Base-by-base conservation (phyloP, 495 filamentous ascomycete genomes). In the Aspergillus steynii region DNA sequence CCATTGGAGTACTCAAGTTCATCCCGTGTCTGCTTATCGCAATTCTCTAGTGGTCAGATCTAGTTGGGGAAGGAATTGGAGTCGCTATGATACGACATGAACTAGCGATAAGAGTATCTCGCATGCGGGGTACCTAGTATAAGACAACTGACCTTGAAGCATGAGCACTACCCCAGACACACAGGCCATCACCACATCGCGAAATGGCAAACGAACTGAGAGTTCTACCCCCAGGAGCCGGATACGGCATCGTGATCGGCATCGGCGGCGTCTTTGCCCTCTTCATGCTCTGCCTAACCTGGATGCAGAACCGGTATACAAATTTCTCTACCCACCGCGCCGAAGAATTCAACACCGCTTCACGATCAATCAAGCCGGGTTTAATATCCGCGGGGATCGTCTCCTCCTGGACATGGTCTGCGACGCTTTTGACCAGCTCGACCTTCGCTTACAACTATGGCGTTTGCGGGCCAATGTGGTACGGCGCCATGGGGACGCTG, bases 341-440 rank as follows among this genome's bases (percentile, higher is more conserved):
- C 12, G 80, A 83, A 53, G 78, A 82, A 65, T 83, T 83, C 74
- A 82, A 79, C 61, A 80, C 80, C 0, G 80, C 81, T 0, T 77
- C 73, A 7, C 66, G 81, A 10, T 74, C 69, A 37, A 71, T 83
- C 31, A 80, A 81, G 61, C 76, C 81, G 0, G 81, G 81, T 4
- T 62, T 83, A 9, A 82, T 82, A 61, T 77, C 79, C 3, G 73
- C 76, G 20, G 80, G 77, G 2, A 80, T 83, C 48, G 80, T 82
- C 20, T 75, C 73, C 0, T 73, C 77, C 5, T 80, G 79, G 79
- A 80, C 76, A 29, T 80, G 76, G 75, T 68, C 73, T 5, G 73
- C 79, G 0, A 80, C 78, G 0, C 71, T 82, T 2, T 64, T 82
- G 1, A 77, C 74, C 2, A 77, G 72, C 12, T 77, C 68, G 0